Evolutionary conservation across 202 grass and related monocot species (phyloP).

Genomic region (Cymbopogon flexuosus): DNA sequence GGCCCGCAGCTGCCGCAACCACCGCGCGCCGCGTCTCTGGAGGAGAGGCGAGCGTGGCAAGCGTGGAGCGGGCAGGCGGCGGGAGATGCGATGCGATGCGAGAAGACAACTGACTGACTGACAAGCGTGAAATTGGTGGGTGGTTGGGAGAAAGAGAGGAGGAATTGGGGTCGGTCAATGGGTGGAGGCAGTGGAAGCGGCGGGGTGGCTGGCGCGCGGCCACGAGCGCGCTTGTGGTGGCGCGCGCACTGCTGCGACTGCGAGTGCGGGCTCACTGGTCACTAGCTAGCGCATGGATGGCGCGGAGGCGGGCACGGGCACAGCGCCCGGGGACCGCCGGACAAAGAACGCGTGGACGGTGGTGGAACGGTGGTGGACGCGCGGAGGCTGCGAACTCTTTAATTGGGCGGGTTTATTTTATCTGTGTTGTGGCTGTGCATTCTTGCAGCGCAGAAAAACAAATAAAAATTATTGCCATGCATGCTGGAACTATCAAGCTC

Average conservation of each 20-base stretch:
- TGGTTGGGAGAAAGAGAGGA: neutral
- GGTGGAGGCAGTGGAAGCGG: neutral
- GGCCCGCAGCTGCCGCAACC: neutral
- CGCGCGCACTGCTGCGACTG: neutral
- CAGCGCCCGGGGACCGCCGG: neutral
- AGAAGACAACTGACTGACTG: neutral
- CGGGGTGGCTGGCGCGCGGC: constrained; percentile 18
- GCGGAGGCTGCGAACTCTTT: too few relatives aligned
- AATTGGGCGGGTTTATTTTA: too few relatives aligned
- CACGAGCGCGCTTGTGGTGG: constrained; percentile 29
- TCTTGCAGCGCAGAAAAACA: too few relatives aligned
- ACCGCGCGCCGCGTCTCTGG: neutral
- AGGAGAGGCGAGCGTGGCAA: neutral
- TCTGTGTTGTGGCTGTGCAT: too few relatives aligned
- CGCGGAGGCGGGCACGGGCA: constrained; percentile 2
- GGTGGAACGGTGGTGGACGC: too few relatives aligned
- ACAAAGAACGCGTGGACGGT: neutral
- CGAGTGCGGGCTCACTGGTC: neutral
- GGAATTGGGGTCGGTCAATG: neutral
- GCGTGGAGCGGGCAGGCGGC: neutral
- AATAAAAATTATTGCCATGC: too few relatives aligned
- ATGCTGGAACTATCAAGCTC: too few relatives aligned
- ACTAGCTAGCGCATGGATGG: neutral
- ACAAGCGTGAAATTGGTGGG: neutral
- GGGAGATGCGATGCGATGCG: neutral